Evolutionary conservation across 2,329 filamentous ascomycete species (phyloP), one percentile per base, ranked within the genome.

Genomic region (Dactylonectria estremocensis): DNA sequence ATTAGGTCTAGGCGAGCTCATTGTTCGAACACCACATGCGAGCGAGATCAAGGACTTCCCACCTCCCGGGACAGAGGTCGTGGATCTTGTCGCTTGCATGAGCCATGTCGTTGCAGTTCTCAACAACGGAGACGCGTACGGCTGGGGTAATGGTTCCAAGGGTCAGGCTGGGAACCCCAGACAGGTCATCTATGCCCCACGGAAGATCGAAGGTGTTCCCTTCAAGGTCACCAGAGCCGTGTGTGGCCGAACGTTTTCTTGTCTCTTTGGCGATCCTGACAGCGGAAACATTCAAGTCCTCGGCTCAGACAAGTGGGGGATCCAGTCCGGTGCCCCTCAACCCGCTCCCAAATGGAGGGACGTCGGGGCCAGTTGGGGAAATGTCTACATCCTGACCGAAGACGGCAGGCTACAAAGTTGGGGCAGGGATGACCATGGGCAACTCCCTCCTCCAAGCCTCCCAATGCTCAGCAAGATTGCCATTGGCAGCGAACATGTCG

Each of bases 61-160:
- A 1, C 92, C 92, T 0, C 9, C 71, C 1, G 88, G 82, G 0
- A 86, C 86, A 0, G 80, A 84, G n/a, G 79, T 97, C 4, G 80
- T 88, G 1, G 88, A 92, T 65, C 77, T 98, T 28, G 84, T 91
- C 2, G 92, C 93, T 11, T 90, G 93, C 35, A 92, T 97, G 85
- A 90, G 90, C 22, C 96, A 99, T 77, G 90, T 90, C 0, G 88
- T 97, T 16, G 89, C 84, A 2, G 88, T 98, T 0, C 81, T 97
- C 3, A 88, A 87, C 49, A 92, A 92, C 77, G 95, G 95, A 0
- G 87, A 92, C 16, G 91, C 91, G 1, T 97, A 93, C 78, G 95
- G 94, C 2, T 98, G 95, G 95, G 96, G 96, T 0, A 93, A 90
- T 74, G 92, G 93, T 14, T 88, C 94, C 24, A 96, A 97, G 77